phyloP scores from a whole-genome alignment of 164 flowering plant genomes.

The Hamamelis virginiana region DNA sequence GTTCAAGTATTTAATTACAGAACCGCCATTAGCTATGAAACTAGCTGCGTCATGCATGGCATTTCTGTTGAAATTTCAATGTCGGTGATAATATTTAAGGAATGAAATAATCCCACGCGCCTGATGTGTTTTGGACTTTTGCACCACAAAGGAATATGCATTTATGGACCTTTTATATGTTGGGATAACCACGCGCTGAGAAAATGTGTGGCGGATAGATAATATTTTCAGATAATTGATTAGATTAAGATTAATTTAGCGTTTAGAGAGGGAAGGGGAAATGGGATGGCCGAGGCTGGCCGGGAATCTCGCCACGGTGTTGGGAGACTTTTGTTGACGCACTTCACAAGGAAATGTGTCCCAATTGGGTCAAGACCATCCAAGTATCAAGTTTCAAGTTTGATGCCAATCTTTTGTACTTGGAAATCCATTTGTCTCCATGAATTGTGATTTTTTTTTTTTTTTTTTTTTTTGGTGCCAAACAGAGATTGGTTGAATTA shows the following conservation, averaged over 20 bases:
- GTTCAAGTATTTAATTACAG: no score
- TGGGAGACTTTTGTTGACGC: slow-evolving; percentile 17
- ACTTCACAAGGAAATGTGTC: not conserved
- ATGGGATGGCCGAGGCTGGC: slow-evolving; percentile 11
- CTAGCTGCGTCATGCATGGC: not conserved
- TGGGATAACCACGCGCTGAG: no score
- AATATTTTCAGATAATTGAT: no score
- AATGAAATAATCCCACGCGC: not conserved
- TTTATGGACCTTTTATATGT: no score
- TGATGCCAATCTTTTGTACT: slow-evolving; percentile 16
- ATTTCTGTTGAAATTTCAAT: not conserved
- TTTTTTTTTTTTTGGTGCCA: no score
- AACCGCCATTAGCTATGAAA: not conserved
- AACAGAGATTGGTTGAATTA: no score
- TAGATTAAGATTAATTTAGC: not conserved
- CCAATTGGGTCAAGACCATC: not conserved
- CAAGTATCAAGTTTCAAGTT: slow-evolving; percentile 5
- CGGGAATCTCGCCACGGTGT: slow-evolving; percentile 43
- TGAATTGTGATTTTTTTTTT: no score
- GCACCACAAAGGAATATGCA: no score
- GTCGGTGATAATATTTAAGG: slow-evolving; percentile 4
- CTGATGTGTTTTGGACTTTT: not conserved
- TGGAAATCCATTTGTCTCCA: not conserved
- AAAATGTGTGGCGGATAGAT: no score
- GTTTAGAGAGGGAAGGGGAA: slow-evolving; percentile 1